A percentile compares a stretch with the other conserved stretches of the same genome.
Conservation (phyloP, 129 eudicot genomes). For the Arctium lappa region DNA sequence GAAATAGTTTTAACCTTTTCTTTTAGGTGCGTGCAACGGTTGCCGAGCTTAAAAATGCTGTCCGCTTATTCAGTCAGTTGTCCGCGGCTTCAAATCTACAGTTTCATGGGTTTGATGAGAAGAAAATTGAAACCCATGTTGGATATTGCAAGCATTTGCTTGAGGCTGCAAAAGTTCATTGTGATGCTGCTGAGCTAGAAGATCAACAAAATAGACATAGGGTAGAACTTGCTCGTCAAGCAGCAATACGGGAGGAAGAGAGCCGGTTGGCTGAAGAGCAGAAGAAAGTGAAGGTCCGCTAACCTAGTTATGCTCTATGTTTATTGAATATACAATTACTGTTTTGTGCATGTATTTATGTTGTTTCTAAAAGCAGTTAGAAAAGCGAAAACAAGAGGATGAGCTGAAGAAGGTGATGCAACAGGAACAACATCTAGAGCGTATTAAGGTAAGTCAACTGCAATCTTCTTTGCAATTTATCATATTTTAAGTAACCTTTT, state of each 20-base stretch:
- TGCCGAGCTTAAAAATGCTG: conserved; percentile 83
- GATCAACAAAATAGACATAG: conserved; percentile 71
- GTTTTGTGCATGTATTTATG: conserved; percentile 22
- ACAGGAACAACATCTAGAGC: conserved; percentile 84
- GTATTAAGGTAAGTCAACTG: conserved; percentile 58
- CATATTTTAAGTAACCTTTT: background rate
- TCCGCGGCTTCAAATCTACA: conserved; percentile 80
- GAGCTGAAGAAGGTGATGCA: conserved; percentile 83
- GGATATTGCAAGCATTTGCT: conserved; percentile 91
- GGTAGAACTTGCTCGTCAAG: conserved; percentile 82
- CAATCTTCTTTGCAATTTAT: background rate
- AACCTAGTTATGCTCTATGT: background rate
- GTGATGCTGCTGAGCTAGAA: conserved; percentile 91
- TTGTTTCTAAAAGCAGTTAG: conserved; percentile 52
- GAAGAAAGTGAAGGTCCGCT: conserved; percentile 67
- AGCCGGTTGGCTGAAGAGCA: conserved; percentile 86
- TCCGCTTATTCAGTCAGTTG: conserved; percentile 77
- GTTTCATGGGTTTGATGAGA: conserved; percentile 90
- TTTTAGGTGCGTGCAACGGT: conserved; percentile 83
- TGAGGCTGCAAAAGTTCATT: conserved; percentile 82
- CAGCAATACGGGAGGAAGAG: conserved; percentile 76
- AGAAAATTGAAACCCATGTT: conserved; percentile 95
- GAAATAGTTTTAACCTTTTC: background rate
- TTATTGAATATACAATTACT: background rate
- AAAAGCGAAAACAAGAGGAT: conserved; percentile 90